Evolutionary conservation across 2,329 filamentous ascomycete genomes (phyloP).

Genomic region (Periconia sp.): DNA sequence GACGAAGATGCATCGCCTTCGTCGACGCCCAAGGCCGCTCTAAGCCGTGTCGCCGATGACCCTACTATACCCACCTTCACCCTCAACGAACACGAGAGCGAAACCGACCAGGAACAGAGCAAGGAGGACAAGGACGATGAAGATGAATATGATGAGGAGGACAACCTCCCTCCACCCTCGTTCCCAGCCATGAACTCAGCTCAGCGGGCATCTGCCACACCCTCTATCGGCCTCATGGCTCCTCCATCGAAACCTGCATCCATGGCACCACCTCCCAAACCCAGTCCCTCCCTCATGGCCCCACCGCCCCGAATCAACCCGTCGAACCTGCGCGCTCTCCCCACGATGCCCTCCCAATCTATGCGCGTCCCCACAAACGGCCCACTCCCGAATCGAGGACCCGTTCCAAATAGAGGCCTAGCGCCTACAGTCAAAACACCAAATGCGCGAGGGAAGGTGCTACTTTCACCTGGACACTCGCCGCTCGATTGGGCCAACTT

Average conservation of each 20-base stretch:
- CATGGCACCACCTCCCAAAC: constrained; percentile 38
- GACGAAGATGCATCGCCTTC: constrained; percentile 21
- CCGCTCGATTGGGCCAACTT: constrained; percentile 95
- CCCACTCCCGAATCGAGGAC: constrained; percentile 51
- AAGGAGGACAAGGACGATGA: constrained; percentile 14
- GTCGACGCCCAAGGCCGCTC: constrained; percentile 35
- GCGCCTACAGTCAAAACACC: constrained; percentile 39
- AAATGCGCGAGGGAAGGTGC: constrained; percentile 64
- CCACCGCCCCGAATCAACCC: constrained; percentile 40
- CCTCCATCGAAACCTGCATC: constrained; percentile 19
- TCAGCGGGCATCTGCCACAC: constrained; percentile 43
- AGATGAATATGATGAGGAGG: constrained; percentile 32
- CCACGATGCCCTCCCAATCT: constrained; percentile 23
- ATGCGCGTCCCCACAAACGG: constrained; percentile 49
- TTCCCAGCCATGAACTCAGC: constrained; percentile 52
- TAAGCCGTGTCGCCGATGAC: constrained; percentile 16
- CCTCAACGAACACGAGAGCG: constrained; percentile 37
- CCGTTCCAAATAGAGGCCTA: constrained; percentile 45
- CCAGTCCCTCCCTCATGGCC: constrained; percentile 32
- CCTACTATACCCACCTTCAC: constrained; percentile 38
- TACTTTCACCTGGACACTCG: constrained; percentile 86
- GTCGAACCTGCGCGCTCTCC: constrained; percentile 38
- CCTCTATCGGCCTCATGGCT: constrained; percentile 19
- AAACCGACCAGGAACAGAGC: neutral
- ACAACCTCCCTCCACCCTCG: constrained; percentile 42